Evolutionary conservation across 2,329 filamentous ascomycete genomes (phyloP).

Genomic region (Colletotrichum caudatum): DNA sequence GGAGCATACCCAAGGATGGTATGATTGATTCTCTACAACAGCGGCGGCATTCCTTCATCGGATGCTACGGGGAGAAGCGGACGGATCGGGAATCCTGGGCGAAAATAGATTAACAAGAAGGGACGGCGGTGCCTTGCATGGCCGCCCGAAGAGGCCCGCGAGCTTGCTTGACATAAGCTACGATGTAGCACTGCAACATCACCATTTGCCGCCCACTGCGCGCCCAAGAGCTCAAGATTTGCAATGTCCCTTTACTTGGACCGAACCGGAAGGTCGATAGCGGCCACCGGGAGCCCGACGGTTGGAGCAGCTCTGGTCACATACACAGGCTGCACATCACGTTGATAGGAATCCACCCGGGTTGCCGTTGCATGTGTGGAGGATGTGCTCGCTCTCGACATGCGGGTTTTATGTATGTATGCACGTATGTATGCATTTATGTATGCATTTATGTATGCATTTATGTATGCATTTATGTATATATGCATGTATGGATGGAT

Average conservation of each 20-base stretch:
- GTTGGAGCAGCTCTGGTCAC: constrained; percentile 7
- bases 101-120: constrained; percentile 14
- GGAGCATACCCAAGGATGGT: not conserved
- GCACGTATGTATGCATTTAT: no score
- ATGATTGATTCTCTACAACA: not conserved
- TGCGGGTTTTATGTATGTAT: not conserved
- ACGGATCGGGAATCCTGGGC: not conserved
- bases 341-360: not conserved
- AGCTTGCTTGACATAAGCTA: not conserved
- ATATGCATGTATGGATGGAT: not conserved
- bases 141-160: constrained; percentile 12
- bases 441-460: not conserved
- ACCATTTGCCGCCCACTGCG: not conserved
- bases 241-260: not conserved
- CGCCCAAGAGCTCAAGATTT: not conserved
- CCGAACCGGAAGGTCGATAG: constrained; percentile 15
- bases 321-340: not conserved
- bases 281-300: constrained; percentile 3
- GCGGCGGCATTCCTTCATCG: not conserved
- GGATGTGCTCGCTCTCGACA: not conserved
- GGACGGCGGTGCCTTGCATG: constrained; percentile 31
- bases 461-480: not conserved
- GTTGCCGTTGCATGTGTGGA: constrained; percentile 10
- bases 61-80: not conserved
- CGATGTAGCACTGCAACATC: not conserved